These are phyloP conservation scores for Heliamphora exappendiculata DNA, from an alignment of 148 eudicot genomes.

Conservation along the genomic window DNA sequence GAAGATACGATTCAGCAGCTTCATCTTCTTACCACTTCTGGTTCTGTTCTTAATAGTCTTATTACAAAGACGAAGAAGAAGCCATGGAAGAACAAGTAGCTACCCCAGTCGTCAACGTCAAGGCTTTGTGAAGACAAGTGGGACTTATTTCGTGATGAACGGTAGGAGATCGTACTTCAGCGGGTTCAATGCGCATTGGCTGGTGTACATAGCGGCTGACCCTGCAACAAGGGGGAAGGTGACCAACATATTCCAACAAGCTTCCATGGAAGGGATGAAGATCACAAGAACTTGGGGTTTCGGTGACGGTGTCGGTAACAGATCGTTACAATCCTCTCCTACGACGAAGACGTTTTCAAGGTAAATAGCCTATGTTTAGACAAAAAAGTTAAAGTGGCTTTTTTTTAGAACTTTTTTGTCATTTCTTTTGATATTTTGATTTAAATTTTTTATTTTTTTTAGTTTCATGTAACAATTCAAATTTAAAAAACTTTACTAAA, in stretches of 20 bases:
- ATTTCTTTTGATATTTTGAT: too few relatives aligned
- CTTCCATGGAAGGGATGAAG: conserved; percentile 27
- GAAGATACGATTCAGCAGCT: too few relatives aligned
- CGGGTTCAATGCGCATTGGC: conserved; percentile 26
- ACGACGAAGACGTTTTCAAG: conserved; percentile 27
- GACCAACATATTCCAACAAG: conserved; percentile 15
- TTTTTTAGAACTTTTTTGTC: too few relatives aligned
- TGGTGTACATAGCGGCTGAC: conserved; percentile 20
- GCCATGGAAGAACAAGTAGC: background rate
- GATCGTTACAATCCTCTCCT: conserved; percentile 30
- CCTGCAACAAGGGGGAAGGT: conserved; percentile 7
- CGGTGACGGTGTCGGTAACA: conserved; percentile 22
- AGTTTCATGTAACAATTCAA: too few relatives aligned
- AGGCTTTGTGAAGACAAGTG: conserved; percentile 7
- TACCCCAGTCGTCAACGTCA: background rate
- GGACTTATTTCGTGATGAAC: conserved; percentile 12
- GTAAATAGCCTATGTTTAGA: too few relatives aligned
- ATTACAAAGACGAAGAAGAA: background rate
- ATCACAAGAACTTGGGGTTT: conserved; percentile 39
- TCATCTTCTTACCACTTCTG: too few relatives aligned
- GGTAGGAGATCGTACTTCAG: conserved; percentile 16
- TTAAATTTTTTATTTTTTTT: too few relatives aligned
- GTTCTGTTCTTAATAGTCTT: too few relatives aligned
- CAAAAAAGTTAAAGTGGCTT: too few relatives aligned
- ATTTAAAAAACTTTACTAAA: too few relatives aligned